Conservation (phyloP, 805 yeast genomes). For the Ogataea pilisensis region DNA sequence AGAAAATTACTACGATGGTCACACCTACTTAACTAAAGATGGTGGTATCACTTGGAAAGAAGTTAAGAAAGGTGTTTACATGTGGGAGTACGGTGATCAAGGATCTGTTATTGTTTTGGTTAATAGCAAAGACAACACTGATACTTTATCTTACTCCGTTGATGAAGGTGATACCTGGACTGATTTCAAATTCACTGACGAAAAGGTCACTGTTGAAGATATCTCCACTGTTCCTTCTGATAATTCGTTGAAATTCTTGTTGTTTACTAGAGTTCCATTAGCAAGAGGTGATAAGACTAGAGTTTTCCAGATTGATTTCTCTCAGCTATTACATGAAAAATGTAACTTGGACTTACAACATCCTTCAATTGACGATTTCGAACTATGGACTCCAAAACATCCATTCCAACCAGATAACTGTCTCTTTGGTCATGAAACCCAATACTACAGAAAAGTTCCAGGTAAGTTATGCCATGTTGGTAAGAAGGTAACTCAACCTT, state of each 20-base stretch:
- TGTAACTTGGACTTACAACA: conserved; percentile 45
- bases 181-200: conserved; percentile 58
- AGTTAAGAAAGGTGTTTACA: conserved; percentile 61
- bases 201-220: conserved; percentile 57
- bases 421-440: conserved; percentile 63
- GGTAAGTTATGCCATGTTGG: conserved; percentile 67
- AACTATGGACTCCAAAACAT: conserved; percentile 54
- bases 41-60: conserved; percentile 88
- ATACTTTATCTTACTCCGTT: conserved; percentile 56
- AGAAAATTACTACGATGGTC: conserved; percentile 42
- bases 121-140: conserved; percentile 54
- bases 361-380: conserved; percentile 53
- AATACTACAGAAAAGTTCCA: conserved; percentile 55
- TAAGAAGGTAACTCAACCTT: conserved; percentile 51
- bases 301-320: conserved; percentile 56
- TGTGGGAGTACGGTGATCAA: conserved; percentile 94
- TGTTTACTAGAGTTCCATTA: conserved; percentile 51
- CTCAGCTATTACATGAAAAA: conserved; percentile 40
- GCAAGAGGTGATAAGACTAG: conserved; percentile 46
- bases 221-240: conserved; percentile 86
- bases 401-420: conserved; percentile 51
- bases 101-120: conserved; percentile 80
- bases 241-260: conserved; percentile 68
- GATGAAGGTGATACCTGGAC: conserved; percentile 79
- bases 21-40: conserved; percentile 62